These are phyloP conservation scores for Hirschioporus abietinus DNA, from an alignment of 768 basidiomycete genomes.

Conservation along the genomic window DNA sequence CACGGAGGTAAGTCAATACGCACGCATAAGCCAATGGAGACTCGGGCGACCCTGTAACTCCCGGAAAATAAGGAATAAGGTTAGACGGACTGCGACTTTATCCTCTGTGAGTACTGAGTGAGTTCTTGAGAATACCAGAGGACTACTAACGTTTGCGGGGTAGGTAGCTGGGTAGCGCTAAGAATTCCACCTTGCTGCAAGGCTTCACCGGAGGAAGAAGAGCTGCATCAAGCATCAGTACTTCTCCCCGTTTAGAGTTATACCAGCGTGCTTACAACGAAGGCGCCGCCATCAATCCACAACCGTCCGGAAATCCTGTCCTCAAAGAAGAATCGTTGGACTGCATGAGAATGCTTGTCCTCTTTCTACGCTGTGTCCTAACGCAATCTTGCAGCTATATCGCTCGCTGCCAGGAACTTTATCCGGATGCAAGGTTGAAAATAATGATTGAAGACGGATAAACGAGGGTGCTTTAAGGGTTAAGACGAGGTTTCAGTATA, in stretches of 20 bases:
- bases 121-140: background rate
- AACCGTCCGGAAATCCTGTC: background rate
- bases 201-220: background rate
- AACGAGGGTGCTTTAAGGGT: background rate
- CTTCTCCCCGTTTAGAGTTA: background rate
- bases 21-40: background rate
- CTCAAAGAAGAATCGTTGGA: background rate
- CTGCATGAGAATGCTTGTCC: background rate
- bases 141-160: background rate
- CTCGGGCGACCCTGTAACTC: background rate
- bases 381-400: background rate
- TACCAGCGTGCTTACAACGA: background rate
- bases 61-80: constrained; percentile 3
- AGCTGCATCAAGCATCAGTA: background rate
- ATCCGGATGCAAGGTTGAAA: background rate
- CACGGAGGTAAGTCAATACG: background rate
- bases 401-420: background rate
- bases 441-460: background rate
- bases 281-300: background rate
- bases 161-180: background rate
- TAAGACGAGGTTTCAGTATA: background rate
- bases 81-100: background rate
- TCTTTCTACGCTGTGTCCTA: background rate
- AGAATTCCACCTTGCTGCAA: background rate
- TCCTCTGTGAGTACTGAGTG: background rate